Percentiles rank a stretch among this genome's conserved stretches.
Evolutionary conservation across 2,329 filamentous ascomycete genomes (phyloP).

Genomic region (Coleophoma eucalyptorum): DNA sequence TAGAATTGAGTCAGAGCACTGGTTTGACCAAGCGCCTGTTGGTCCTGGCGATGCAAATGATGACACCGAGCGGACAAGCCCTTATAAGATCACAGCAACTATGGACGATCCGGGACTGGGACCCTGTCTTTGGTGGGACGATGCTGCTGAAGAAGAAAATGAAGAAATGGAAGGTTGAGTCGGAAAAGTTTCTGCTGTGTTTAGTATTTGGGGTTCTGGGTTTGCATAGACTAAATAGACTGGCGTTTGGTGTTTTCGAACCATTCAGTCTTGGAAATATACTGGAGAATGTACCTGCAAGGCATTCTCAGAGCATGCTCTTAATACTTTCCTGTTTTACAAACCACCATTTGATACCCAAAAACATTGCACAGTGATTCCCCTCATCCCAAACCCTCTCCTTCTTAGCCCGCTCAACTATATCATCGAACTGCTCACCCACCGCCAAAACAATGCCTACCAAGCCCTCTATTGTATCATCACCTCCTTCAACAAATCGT

Average conservation of each 20-base stretch:
- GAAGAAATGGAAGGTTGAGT: background rate
- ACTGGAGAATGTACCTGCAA: no score
- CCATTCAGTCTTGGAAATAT: no score
- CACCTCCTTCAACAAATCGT: slow-evolving; percentile 24
- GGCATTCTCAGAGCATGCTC: no score
- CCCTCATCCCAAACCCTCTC: slow-evolving; percentile 24
- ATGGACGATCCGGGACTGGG: slow-evolving; percentile 62
- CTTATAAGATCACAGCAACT: slow-evolving; percentile 65
- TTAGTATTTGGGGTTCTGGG: no score
- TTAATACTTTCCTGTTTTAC: no score
- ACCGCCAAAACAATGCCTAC: no score
- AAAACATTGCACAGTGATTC: slow-evolving; percentile 25
- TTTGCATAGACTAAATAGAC: no score
- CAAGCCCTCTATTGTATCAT: no score
- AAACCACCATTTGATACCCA: no score
- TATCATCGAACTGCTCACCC: no score
- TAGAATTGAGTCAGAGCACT: slow-evolving; percentile 80
- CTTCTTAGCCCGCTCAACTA: slow-evolving; percentile 5
- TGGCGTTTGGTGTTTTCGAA: no score
- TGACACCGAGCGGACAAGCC: slow-evolving; percentile 54
- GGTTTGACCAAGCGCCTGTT: slow-evolving; percentile 81
- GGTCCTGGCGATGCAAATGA: slow-evolving; percentile 61
- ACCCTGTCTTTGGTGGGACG: slow-evolving; percentile 62
- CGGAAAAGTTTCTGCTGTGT: slow-evolving; percentile 13
- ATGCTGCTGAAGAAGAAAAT: slow-evolving; percentile 13